These are phyloP conservation scores for Physcia stellaris DNA, from an alignment of 495 filamentous ascomycete species.

Conservation along the genomic window DNA sequence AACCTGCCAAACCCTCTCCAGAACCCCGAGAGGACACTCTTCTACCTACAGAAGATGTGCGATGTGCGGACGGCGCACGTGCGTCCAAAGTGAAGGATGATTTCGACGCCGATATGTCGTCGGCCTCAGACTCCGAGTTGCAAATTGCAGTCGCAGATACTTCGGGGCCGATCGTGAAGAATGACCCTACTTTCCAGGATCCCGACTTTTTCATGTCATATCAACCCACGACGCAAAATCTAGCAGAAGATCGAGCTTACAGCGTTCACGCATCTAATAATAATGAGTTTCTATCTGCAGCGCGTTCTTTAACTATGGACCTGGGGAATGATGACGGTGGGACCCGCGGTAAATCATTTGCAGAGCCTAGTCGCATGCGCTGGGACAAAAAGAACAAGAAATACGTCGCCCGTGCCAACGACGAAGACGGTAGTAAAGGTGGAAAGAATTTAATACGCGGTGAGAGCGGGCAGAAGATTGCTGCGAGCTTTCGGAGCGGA, in stretches of 20 bases:
- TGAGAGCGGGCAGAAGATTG: slow-evolving; percentile 90
- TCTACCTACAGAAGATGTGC: slow-evolving; percentile 1
- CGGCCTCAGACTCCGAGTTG: slow-evolving; percentile 61
- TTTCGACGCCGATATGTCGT: slow-evolving; percentile 40
- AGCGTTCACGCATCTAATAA: slow-evolving; percentile 58
- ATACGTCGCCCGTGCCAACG: slow-evolving; percentile 80
- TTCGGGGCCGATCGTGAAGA: slow-evolving; percentile 12
- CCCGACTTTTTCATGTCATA: slow-evolving; percentile 94
- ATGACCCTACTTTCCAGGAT: slow-evolving; percentile 48
- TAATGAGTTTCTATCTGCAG: slow-evolving; percentile 67
- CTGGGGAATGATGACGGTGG: slow-evolving; percentile 72
- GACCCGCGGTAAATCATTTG: slow-evolving; percentile 63
- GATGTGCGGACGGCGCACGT: neutral
- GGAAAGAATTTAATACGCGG: slow-evolving; percentile 64
- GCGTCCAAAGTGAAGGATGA: slow-evolving; percentile 18
- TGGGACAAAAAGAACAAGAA: slow-evolving; percentile 98
- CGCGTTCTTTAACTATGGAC: slow-evolving; percentile 76
- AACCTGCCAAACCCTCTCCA: slow-evolving; percentile 14
- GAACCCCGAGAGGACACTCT: slow-evolving; percentile 3
- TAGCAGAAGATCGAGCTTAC: slow-evolving; percentile 80
- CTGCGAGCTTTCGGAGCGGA: slow-evolving; percentile 81
- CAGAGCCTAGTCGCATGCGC: slow-evolving; percentile 59
- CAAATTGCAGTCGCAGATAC: slow-evolving; percentile 67
- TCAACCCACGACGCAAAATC: slow-evolving; percentile 57
- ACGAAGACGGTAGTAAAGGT: slow-evolving; percentile 84